Evolutionary conservation across 192 early-diverging fungal species (phyloP).

Genomic region (Geranomyces michiganensis): DNA sequence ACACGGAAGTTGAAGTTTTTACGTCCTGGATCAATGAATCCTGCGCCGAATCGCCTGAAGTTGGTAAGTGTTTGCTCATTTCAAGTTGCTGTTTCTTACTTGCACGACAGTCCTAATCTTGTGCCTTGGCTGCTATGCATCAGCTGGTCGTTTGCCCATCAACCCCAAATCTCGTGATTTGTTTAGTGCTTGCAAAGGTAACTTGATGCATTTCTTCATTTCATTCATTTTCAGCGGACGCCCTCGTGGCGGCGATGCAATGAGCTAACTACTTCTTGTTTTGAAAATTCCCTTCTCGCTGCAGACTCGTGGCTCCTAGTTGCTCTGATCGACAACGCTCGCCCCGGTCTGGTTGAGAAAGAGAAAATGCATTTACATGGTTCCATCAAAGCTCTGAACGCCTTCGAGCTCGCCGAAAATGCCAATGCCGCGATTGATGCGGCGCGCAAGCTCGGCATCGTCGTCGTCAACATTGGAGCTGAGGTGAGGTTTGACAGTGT

Average conservation of each 20-base stretch:
- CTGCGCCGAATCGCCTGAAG: background rate
- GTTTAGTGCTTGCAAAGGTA: background rate
- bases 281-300: too few species aligned
- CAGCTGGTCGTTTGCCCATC: background rate
- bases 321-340: background rate
- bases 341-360: background rate
- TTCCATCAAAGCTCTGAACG: background rate
- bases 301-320: background rate
- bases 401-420: constrained; percentile 3
- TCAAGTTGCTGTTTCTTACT: background rate
- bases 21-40: background rate
- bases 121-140: background rate
- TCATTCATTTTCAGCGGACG: too few species aligned
- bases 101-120: background rate
- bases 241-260: too few species aligned
- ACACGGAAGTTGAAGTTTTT: background rate
- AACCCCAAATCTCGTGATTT: background rate
- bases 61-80: background rate
- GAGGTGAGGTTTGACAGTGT: background rate
- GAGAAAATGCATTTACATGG: background rate
- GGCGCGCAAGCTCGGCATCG: background rate
- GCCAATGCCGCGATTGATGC: background rate
- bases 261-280: too few species aligned
- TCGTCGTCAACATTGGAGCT: constrained; percentile 5
- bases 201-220: background rate